Base-by-base conservation (phyloP, 208 protist genomes). In the Jaenimonas drosophilae region DNA sequence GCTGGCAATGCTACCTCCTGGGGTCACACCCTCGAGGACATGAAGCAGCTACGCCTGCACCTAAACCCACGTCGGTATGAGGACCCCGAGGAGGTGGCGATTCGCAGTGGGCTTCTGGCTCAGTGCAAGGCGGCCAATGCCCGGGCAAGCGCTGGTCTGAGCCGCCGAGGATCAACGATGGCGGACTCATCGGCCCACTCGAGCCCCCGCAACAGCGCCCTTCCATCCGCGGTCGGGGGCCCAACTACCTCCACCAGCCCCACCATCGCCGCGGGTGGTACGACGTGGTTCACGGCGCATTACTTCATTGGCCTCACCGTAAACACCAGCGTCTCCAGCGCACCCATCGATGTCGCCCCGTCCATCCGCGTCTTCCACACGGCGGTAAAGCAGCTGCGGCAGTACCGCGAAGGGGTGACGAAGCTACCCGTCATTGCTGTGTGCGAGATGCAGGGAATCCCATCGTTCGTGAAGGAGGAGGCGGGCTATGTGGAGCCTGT, bases 261-360 rank as follows among this genome's bases (percentile, higher is more conserved):
- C 27, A 23, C 11, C 44, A 29, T 17, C 25, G 32, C 32, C 16
- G 33, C 44, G 12, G 19, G 47, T 28, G 24, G 3, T 20, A 53
- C 51, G 4, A 11, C 2, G 9, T 54, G 39, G 47, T 72, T 64
- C 52, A 85, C 68, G 27, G 76, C 76, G 38, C 64, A 89, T 41
- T 92, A 92, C 64, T 87, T 74, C 59, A 81, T 92, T 49, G 84
- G 79, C 26, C 84, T 92, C 68, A 75, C 68, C 7, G 84, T 89
- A 9, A 76, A 88, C 47, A 42, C 54, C 33, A 71, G 42, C 31
- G 48, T 80, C 16, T 60, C 64, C 2, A 64, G 59, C 7, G 59
- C 54, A 5, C 70, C 63, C 30, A 81, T 92, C 41, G 71, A 87
- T 49, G 61, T 88, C 4, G 60, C 60, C 14, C 74, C 76, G 0